Conservation (phyloP, 2,329 filamentous ascomycete species). For the Stachybotrys chlorohalonatus region DNA sequence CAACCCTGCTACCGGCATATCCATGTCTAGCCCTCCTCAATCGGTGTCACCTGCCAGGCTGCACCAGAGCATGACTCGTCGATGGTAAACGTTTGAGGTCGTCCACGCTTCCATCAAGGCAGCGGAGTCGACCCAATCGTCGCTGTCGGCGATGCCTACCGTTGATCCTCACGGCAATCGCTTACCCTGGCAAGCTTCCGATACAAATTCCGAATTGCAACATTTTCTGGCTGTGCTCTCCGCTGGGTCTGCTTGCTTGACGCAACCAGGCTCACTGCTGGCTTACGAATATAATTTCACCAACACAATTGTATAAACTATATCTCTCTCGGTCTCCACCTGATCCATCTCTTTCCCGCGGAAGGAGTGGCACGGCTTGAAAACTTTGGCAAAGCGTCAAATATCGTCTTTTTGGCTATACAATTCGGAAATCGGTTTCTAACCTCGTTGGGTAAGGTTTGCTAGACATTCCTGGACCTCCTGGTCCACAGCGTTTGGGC, state of each 20-base stretch:
- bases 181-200: conserved; percentile 41
- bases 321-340: neutral
- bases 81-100: conserved; percentile 37
- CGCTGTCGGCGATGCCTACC: conserved; percentile 21
- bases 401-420: conserved; percentile 13
- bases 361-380: conserved; percentile 19
- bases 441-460: conserved; percentile 23
- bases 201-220: neutral
- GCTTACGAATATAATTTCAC: conserved; percentile 9
- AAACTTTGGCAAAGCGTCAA: conserved; percentile 35
- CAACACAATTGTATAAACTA: neutral
- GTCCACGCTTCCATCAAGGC: conserved; percentile 22
- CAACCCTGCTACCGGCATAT: conserved; percentile 84
- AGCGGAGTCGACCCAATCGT: conserved; percentile 22
- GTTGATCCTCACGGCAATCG: conserved; percentile 7
- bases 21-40: conserved; percentile 79
- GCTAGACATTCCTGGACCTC: conserved; percentile 32
- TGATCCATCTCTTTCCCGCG: conserved; percentile 3
- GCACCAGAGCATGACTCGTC: conserved; percentile 43
- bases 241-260: conserved; percentile 13
- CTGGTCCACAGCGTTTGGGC: conserved; percentile 24
- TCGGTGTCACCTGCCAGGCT: conserved; percentile 56
- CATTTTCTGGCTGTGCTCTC: neutral
- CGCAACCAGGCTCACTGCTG: conserved; percentile 16
- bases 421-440: conserved; percentile 11